These are phyloP conservation scores for Alloascoidea hylecoeti DNA, from an alignment of 805 yeast genomes.

Conservation along the genomic window DNA sequence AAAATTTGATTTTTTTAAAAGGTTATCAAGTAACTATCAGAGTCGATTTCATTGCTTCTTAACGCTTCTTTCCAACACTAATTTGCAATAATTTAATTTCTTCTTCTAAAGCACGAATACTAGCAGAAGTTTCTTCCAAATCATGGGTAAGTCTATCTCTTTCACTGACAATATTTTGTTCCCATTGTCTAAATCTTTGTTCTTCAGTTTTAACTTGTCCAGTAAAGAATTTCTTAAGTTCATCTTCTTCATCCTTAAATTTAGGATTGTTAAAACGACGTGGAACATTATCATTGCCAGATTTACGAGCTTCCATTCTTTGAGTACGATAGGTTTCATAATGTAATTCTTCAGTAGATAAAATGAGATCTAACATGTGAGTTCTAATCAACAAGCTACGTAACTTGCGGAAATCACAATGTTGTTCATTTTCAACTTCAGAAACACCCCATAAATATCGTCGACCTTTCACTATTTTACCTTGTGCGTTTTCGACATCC, in stretches of 20 bases:
- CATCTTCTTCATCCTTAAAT: slow-evolving; percentile 92
- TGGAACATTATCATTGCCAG: slow-evolving; percentile 21
- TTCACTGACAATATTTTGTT: slow-evolving; percentile 88
- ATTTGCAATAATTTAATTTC: slow-evolving; percentile 1
- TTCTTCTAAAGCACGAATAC: slow-evolving; percentile 4
- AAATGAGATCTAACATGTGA: slow-evolving; percentile 64
- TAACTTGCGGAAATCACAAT: slow-evolving; percentile 63
- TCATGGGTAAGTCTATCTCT: slow-evolving; percentile 90
- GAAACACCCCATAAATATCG: slow-evolving; percentile 78
- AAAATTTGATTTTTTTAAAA: no score
- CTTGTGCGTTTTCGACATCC: slow-evolving; percentile 25
- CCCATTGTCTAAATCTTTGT: slow-evolving; percentile 97
- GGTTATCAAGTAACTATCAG: no score
- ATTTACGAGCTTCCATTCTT: slow-evolving; percentile 35
- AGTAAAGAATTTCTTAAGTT: slow-evolving; percentile 85
- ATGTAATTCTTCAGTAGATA: slow-evolving; percentile 56
- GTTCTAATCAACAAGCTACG: slow-evolving; percentile 52
- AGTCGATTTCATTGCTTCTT: no score
- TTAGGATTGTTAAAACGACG: slow-evolving; percentile 58
- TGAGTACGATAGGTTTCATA: slow-evolving; percentile 56
- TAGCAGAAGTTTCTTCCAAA: slow-evolving; percentile 67
- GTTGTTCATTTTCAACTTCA: slow-evolving; percentile 64
- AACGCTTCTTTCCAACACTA: slow-evolving; percentile 1
- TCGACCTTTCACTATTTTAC: slow-evolving; percentile 53
- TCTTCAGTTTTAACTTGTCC: slow-evolving; percentile 96